Conservation (phyloP, 2,329 filamentous ascomycete species). For the Sporothrix variecibatus region DNA sequence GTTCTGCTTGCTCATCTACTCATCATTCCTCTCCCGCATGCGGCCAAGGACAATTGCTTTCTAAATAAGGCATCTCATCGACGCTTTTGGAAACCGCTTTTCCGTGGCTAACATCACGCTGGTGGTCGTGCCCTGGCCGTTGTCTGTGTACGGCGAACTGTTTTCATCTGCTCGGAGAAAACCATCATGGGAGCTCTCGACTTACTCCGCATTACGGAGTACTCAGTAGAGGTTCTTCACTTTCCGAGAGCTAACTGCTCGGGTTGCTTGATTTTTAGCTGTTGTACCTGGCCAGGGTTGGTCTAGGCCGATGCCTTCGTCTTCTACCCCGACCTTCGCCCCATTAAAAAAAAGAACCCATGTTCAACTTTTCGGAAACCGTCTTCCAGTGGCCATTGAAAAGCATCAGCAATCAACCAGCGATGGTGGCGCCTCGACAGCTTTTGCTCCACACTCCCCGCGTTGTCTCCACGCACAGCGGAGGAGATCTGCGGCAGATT, state of each 20-base stretch:
- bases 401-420: background rate
- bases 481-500: background rate
- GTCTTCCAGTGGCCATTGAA: background rate
- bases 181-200: background rate
- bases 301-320: background rate
- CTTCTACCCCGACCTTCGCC: background rate
- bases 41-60: background rate
- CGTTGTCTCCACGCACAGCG: background rate
- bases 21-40: background rate
- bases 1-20: too few relatives aligned
- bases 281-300: background rate
- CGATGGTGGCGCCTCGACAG: background rate
- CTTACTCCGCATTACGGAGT: background rate
- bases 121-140: background rate
- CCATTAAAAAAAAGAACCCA: background rate
- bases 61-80: background rate
- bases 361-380: background rate
- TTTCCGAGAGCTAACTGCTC: background rate
- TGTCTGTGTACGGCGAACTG: background rate
- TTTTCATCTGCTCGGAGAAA: background rate
- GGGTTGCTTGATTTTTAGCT: too few relatives aligned
- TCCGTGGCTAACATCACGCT: slow-evolving; percentile 10
- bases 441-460: background rate
- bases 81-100: slow-evolving; percentile 3
- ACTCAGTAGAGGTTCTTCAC: background rate